Base-by-base conservation (phyloP, 495 filamentous ascomycete species). In the Mytilinidion resinicola region DNA sequence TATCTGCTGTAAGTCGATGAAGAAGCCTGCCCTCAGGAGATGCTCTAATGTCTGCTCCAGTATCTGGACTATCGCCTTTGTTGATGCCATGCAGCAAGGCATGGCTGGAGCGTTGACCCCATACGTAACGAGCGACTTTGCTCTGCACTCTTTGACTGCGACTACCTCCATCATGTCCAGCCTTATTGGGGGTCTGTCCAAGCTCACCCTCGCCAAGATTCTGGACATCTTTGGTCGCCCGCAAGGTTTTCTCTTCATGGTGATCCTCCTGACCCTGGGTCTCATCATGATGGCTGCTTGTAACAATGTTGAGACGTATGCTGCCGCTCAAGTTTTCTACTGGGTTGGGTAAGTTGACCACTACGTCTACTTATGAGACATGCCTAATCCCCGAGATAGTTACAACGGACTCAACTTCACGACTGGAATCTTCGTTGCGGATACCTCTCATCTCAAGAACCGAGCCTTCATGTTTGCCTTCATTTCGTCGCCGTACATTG, bases 201-300 rank as follows among this genome's bases (percentile, higher is more conserved):
- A 81, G 55, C 72, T 87, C 33, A 77, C 84, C 0, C 69, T 85
- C 14, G 84, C 83, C 44, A 86, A 87, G 68, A 71, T 87, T 48
- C 70, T 87, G 60, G 82, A 89, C 63, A 70, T 84, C 21, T 87
- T 80, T 76, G 85, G 83, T 54, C 65, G 81, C 67, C 55, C 79
- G 62, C 66, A 77, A 51, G 75, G 73, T 34, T 85, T 84, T 64
- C 74, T 67, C 9, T 33, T 79, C 49, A 72, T 74, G 71, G 63
- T 73, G 0, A n/a, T 63, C 10, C 62, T 72, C 39, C 62, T 69
- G 1, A 74, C 70, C 1, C 11, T 77, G 20, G 77, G 77, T 1
- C 51, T 79, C 47, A 63, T 80, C 48, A 64, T 80, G 57, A 78
- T 80, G 75, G 78, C 78, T 11, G 66, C 57, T 4, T 79, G 76